Conservation (phyloP, 768 basidiomycete species). For the Russula vinacea region DNA sequence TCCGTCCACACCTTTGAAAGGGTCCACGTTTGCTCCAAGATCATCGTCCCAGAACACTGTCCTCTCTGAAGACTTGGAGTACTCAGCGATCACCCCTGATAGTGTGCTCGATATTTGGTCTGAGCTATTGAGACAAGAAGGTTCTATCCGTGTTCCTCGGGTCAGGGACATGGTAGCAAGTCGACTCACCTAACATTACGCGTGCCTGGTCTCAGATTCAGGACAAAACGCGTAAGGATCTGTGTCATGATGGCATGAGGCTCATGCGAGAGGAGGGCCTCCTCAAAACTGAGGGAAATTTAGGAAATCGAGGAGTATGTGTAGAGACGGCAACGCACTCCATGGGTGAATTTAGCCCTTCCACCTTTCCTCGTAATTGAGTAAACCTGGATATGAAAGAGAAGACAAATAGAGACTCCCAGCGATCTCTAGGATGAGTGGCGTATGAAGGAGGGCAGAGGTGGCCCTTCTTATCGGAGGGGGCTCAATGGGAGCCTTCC, state of each 20-base stretch:
- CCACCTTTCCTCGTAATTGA: slow-evolving; percentile 65
- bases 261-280: slow-evolving; percentile 68
- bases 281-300: slow-evolving; percentile 59
- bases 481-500: slow-evolving; percentile 32
- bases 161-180: slow-evolving; percentile 35
- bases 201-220: slow-evolving; percentile 82
- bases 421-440: slow-evolving; percentile 73
- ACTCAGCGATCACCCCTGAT: slow-evolving; percentile 63
- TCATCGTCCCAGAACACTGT: slow-evolving; percentile 81
- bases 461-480: slow-evolving; percentile 49
- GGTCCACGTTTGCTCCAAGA: slow-evolving; percentile 63
- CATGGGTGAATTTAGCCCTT: slow-evolving; percentile 76
- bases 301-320: slow-evolving; percentile 24
- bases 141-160: slow-evolving; percentile 38
- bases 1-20: slow-evolving; percentile 60
- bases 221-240: slow-evolving; percentile 71
- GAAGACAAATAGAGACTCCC: slow-evolving; percentile 85
- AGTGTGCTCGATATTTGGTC: slow-evolving; percentile 82
- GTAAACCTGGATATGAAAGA: slow-evolving; percentile 84
- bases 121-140: slow-evolving; percentile 48
- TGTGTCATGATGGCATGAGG: slow-evolving; percentile 70
- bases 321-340: slow-evolving; percentile 56
- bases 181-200: slow-evolving; percentile 80
- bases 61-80: slow-evolving; percentile 68
- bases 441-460: slow-evolving; percentile 58